Base-by-base conservation (phyloP, 306 rosid species). In the Coriaria nepalensis region DNA sequence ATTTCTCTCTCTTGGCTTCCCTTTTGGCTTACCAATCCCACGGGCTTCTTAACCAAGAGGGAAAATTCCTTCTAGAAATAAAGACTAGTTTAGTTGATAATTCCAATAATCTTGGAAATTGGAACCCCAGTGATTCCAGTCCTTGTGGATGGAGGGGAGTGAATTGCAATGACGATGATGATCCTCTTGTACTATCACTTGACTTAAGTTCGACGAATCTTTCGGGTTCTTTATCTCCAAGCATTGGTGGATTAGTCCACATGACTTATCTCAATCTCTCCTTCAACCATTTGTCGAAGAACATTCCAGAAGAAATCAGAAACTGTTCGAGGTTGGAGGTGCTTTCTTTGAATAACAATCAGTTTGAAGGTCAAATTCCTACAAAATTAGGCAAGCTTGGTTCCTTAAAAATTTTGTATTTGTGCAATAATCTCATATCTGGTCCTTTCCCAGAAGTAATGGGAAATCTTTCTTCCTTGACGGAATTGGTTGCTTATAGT, bases 71-170 rank as follows among this genome's bases (percentile, higher is more conserved):
- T 10, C 70, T 77, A 15, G 74, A 77, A 40, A 63, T 86, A 47
- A 86, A 74, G 65, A 66, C 51, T 34, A 60, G 74, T 53, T 43
- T 86, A 53, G 37, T 53, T 59, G 86, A 82, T 45, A 14, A 50
- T 4, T 53, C 20, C 44, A 64, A 75, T 47, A 4, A 7, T 49
- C 62, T 86, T 62, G 15, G 37, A 20, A 70, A 62, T 60, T 86
- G 96, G 96, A 74, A 71, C 20, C 43, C 74, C 43, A 54, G 49
- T 64, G 94, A 86, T 59, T 67, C 55, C 70, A 77, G 81, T 33
- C 96, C 96, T 33, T 86, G 96, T 64, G 61, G 78, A 50, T 86
- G 96, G 96, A 14, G 5, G 40, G 96, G 86, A 50, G 83, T 86
- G 47, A 49, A 12, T 33, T 86, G 96, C 71, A 55, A 59, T 43